These are phyloP conservation scores for Candida dubliniensis DNA, from an alignment of 1,139 yeast species.

Conservation along the genomic window DNA sequence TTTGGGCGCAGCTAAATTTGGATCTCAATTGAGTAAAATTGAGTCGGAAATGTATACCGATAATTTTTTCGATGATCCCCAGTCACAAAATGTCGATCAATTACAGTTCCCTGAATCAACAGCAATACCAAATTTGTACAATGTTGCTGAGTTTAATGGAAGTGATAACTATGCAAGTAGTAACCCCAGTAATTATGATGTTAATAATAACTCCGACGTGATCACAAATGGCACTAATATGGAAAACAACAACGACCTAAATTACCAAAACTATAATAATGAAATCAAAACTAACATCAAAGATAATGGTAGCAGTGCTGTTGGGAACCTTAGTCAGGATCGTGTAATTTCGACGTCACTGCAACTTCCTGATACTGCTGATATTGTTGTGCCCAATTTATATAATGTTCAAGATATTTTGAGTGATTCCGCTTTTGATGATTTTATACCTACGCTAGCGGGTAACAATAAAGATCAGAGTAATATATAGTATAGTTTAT, in stretches of 20 bases:
- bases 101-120: conserved; percentile 10
- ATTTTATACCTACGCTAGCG: neutral
- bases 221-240: neutral
- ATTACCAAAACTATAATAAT: too few species aligned
- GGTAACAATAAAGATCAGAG: too few species aligned
- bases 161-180: neutral
- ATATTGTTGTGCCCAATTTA: neutral
- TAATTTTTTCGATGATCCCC: conserved; percentile 11
- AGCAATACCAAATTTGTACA: conserved; percentile 13
- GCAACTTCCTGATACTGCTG: too few species aligned
- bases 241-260: too few species aligned
- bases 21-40: conserved; percentile 16
- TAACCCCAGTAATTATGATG: neutral
- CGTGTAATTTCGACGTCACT: too few species aligned
- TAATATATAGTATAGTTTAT: neutral
- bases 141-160: neutral
- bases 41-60: conserved; percentile 17
- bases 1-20: conserved; percentile 15
- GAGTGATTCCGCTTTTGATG: neutral
- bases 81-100: conserved; percentile 1
- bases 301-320: neutral
- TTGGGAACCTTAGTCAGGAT: too few species aligned
- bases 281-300: neutral
- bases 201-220: neutral
- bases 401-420: conserved; percentile 2